Evolutionary conservation across 352 stramenopile species (phyloP).

Genomic region (Globisporangium irregulare): DNA sequence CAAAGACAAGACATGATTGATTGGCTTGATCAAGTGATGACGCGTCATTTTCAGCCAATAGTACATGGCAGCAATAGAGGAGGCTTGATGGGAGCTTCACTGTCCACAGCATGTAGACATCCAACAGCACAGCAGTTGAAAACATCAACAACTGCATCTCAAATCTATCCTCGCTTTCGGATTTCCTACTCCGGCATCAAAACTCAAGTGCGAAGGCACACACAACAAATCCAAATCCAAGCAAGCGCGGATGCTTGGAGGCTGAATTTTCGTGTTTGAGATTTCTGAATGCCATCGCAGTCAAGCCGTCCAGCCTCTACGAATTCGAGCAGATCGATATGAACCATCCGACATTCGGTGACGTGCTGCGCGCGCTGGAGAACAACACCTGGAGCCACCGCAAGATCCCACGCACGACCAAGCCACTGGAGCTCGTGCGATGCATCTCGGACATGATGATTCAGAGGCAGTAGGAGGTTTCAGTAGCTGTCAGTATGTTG

Average conservation of each 20-base stretch:
- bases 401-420: slow-evolving; percentile 1
- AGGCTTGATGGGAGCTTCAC: too few relatives aligned
- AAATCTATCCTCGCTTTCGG: too few relatives aligned
- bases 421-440: neutral
- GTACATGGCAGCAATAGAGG: too few relatives aligned
- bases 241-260: neutral
- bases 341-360: neutral
- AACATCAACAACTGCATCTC: too few relatives aligned
- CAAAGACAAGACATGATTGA: neutral
- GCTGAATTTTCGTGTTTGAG: neutral
- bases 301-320: neutral
- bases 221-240: too few relatives aligned
- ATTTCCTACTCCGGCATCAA: too few relatives aligned
- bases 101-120: too few relatives aligned
- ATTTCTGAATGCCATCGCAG: neutral
- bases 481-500: neutral
- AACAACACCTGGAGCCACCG: neutral
- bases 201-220: too few relatives aligned
- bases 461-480: neutral
- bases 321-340: neutral
- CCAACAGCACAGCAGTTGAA: too few relatives aligned
- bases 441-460: neutral
- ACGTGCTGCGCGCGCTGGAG: neutral
- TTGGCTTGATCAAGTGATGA: neutral
- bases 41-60: neutral